Evolutionary conservation across 163 green algal genomes (phyloP).

Genomic region (Volvox carteri): DNA sequence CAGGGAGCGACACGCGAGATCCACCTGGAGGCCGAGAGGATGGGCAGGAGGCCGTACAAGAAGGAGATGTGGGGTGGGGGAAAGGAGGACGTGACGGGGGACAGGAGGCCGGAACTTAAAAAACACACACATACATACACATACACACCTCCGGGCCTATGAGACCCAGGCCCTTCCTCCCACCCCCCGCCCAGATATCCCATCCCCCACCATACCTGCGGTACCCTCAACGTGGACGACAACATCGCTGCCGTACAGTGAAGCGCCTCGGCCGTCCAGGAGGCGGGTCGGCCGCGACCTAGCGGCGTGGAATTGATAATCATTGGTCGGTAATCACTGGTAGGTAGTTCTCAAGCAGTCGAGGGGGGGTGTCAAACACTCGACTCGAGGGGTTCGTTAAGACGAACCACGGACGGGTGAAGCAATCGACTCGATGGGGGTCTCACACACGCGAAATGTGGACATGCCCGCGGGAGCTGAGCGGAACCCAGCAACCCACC

Average conservation of each 20-base stretch:
- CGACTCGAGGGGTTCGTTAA: too few relatives aligned
- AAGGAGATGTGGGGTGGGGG: not conserved
- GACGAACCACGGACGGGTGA: too few relatives aligned
- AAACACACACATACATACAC: not conserved
- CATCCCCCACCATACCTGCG: not conserved
- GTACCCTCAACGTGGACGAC: not conserved
- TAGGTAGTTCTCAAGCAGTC: not conserved
- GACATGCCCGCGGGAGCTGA: too few relatives aligned
- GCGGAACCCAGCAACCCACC: too few relatives aligned
- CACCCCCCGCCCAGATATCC: not conserved
- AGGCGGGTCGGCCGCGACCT: conserved; percentile 14
- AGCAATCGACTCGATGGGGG: too few relatives aligned
- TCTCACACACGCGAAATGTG: too few relatives aligned
- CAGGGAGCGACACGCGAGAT: conserved; percentile 40
- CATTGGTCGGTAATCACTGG: not conserved
- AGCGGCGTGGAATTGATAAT: not conserved
- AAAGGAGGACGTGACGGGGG: not conserved
- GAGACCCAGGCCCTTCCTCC: too few relatives aligned
- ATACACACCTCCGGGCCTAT: too few relatives aligned
- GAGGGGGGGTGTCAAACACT: not conserved
- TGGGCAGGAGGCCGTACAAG: too few relatives aligned
- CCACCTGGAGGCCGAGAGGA: too few relatives aligned
- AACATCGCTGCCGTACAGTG: conserved; percentile 33
- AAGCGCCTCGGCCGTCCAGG: conserved; percentile 32
- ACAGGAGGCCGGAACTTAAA: not conserved